These are phyloP conservation scores for Wickerhamomyces chaumierensis DNA, from an alignment of 805 yeast genomes.

Conservation along the genomic window DNA sequence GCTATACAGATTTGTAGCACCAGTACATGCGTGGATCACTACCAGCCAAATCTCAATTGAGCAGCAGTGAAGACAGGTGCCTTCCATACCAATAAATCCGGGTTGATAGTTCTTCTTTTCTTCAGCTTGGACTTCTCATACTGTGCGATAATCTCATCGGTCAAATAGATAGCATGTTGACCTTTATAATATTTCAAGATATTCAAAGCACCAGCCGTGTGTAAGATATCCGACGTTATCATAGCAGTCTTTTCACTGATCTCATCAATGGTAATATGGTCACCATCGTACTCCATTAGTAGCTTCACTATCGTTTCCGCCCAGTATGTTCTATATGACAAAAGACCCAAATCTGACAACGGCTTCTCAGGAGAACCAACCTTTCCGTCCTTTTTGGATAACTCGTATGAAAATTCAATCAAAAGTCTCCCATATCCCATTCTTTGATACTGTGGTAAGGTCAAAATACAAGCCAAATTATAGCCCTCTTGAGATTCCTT, in stretches of 20 bases:
- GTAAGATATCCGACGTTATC: conserved; percentile 93
- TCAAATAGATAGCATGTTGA: conserved; percentile 80
- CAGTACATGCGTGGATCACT: too few relatives aligned
- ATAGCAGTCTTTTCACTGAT: conserved; percentile 77
- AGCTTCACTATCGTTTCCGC: conserved; percentile 75
- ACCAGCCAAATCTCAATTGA: conserved; percentile 94
- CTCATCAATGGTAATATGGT: conserved; percentile 71
- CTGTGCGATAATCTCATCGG: conserved; percentile 68
- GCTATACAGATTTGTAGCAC: too few relatives aligned
- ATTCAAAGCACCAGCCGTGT: conserved; percentile 83
- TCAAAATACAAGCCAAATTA: conserved; percentile 93
- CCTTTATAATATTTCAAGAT: conserved; percentile 90
- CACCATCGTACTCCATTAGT: conserved; percentile 47
- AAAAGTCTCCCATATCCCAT: conserved; percentile 87
- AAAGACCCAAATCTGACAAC: conserved; percentile 82
- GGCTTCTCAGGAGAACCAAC: conserved; percentile 98
- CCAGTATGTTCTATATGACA: conserved; percentile 95
- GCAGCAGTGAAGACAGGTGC: conserved; percentile 94
- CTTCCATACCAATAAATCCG: conserved; percentile 70
- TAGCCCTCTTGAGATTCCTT: conserved; percentile 92
- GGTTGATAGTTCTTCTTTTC: conserved; percentile 66
- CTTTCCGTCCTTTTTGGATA: conserved; percentile 80
- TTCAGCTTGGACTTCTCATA: conserved; percentile 60
- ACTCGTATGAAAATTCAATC: conserved; percentile 87
- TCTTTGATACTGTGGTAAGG: conserved; percentile 93